Evolutionary conservation across 768 basidiomycete species (phyloP).

Genomic region (Lactifluus rugatus): DNA sequence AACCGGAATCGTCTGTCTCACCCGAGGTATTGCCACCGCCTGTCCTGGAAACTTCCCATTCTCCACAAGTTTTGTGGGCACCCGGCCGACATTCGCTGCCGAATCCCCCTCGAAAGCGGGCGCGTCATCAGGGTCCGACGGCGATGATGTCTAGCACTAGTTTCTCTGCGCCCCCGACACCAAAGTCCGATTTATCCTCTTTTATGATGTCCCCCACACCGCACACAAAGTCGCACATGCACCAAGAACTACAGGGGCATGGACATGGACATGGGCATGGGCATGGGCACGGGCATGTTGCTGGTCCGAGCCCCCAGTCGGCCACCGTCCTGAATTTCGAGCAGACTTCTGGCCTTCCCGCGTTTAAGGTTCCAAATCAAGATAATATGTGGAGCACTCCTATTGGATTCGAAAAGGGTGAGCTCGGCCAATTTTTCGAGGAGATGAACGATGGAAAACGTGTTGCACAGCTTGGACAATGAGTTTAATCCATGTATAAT

Average conservation of each 20-base stretch:
- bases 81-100: constrained; percentile 4
- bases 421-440: constrained; percentile 61
- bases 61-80: constrained; percentile 12
- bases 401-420: constrained; percentile 64
- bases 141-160: constrained; percentile 10
- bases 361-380: constrained; percentile 38
- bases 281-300: too few relatives aligned
- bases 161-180: constrained; percentile 14
- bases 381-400: constrained; percentile 65
- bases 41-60: constrained; percentile 5
- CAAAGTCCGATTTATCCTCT: constrained; percentile 11
- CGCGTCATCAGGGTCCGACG: constrained; percentile 12
- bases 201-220: constrained; percentile 12
- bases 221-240: constrained; percentile 11
- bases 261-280: too few relatives aligned
- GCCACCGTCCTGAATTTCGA: constrained; percentile 10
- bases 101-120: constrained; percentile 11
- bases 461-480: constrained; percentile 11
- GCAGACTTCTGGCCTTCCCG: constrained; percentile 8
- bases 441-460: constrained; percentile 32
- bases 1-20: constrained; percentile 6
- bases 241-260: constrained; percentile 8
- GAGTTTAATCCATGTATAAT: constrained; percentile 15
- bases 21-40: constrained; percentile 7
- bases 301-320: constrained; percentile 4